Base-by-base conservation (phyloP, 345 rosid genomes). In the Adansonia digitata region DNA sequence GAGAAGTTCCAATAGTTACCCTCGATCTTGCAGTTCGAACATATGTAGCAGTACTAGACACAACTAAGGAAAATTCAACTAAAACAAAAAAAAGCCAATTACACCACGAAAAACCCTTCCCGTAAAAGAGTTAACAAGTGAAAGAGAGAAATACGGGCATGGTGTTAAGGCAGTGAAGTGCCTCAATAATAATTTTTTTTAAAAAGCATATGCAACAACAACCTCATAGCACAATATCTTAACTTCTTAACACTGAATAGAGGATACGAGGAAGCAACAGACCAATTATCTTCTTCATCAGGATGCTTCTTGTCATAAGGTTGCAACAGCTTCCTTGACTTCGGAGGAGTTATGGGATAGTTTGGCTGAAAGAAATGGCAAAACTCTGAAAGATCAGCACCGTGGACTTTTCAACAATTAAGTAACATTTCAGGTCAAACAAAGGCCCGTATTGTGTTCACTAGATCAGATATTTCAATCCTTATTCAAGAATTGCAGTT, bases 251-350 rank as follows among this genome's bases (percentile, higher is more conserved):
- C 2, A 31, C 35, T n/a, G 14, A 57, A 42, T 27, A 67, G 31
- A 93, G 96, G 94, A 91, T 96, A 96, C 94, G 97, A 92, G 81
- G 99, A 96, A 75, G 92, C 79, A 2, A 92, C 75, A 24, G 98
- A 93, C 82, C 88, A 85, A 81, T 59, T 86, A 83, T 96, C 99
- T 46, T 91, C 99, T 0, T 95, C 99, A 66, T 90, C 97, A 5
- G 63, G 78, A 76, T 83, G 88, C 88, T 90, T 89, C 87, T 77
- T 91, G 71, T 82, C 75, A 77, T 86, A 88, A 5, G 77, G 80
- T 27, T 88, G 93, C 76, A 78, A 79, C 2, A 82, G 79, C 84
- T 83, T 93, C 88, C 83, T 88, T 77, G 83, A 73, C 13, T 78
- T 63, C 37, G 57, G 51, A 67, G 94, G 88, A 59, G 82, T 63